Evolutionary conservation across 345 rosid species (phyloP).

Genomic region (Fremontodendron californicum): DNA sequence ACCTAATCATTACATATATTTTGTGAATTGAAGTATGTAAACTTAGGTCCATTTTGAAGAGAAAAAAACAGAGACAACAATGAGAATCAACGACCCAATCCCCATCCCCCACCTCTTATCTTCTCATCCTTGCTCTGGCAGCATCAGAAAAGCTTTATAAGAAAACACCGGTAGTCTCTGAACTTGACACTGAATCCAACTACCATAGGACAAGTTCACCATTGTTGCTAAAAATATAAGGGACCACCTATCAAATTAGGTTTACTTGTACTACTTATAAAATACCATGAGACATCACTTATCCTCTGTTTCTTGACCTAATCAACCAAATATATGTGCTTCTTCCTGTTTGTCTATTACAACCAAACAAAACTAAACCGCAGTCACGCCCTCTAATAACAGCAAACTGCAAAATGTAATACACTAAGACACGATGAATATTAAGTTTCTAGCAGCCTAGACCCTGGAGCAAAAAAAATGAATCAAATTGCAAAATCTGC

Average conservation of each 20-base stretch:
- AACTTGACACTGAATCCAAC: neutral
- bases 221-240: neutral
- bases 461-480: neutral
- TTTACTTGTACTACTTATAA: neutral
- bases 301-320: neutral
- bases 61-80: neutral
- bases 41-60: neutral
- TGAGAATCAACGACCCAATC: neutral
- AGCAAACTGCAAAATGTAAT: neutral
- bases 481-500: slow-evolving; percentile 1
- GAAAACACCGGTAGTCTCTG: neutral
- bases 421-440: neutral
- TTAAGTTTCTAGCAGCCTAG: neutral
- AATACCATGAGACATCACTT: neutral
- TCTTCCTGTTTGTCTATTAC: neutral
- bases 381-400: neutral
- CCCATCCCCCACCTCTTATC: neutral
- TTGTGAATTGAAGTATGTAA: neutral
- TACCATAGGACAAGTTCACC: neutral
- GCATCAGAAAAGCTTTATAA: neutral
- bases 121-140: neutral
- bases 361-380: neutral
- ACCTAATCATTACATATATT: neutral
- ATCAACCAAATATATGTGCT: neutral
- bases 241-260: neutral